Evolutionary conservation across 306 rosid species (phyloP).

Genomic region (Vigna nakashimae): DNA sequence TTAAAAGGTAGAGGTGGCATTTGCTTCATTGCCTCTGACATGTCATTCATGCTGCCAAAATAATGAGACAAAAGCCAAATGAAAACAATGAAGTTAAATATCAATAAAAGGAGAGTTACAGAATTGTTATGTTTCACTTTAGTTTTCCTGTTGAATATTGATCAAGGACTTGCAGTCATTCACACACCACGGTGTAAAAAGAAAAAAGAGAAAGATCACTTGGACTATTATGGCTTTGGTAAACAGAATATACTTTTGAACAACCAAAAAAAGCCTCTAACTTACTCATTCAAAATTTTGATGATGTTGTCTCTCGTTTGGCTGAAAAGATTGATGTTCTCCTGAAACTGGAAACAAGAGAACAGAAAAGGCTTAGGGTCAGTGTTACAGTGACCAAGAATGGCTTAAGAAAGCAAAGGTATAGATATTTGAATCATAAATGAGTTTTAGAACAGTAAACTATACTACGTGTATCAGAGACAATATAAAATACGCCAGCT

Average conservation of each 20-base stretch:
- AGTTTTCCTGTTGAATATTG: background rate
- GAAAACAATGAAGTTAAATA: background rate
- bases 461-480: background rate
- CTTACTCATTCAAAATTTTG: conserved; percentile 68
- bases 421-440: background rate
- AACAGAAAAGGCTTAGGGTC: background rate
- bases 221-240: background rate
- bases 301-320: conserved; percentile 64
- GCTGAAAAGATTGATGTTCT: conserved; percentile 61
- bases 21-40: conserved; percentile 69
- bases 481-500: conserved; percentile 3
- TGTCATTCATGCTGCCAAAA: conserved; percentile 53
- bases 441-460: conserved; percentile 10
- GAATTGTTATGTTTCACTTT: background rate
- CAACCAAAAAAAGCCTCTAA: background rate
- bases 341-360: conserved; percentile 57
- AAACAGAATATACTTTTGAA: background rate
- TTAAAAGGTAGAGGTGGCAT: conserved; percentile 75
- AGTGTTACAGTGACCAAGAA: conserved; percentile 18
- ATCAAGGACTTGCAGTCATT: background rate
- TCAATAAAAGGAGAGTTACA: background rate
- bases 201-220: background rate
- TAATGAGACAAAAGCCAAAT: background rate
- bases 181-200: background rate
- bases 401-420: background rate